phyloP scores from a whole-genome alignment of 1,284 basidiomycete genomes.

The Apiotrichum mycotoxinovorans region DNA sequence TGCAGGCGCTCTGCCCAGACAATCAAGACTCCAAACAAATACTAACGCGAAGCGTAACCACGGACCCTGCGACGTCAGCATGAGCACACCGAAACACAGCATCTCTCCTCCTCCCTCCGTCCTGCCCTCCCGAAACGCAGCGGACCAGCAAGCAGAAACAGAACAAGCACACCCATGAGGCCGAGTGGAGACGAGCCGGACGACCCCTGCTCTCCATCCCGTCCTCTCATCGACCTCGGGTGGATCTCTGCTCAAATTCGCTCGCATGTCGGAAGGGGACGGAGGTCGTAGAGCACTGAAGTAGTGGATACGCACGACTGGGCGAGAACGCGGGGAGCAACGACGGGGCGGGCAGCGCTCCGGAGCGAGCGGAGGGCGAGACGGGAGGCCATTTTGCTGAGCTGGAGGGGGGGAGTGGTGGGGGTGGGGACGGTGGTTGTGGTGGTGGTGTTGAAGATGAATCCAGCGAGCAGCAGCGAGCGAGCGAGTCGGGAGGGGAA shows the following conservation, averaged over 20 bases:
- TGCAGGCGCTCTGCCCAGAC: not conserved
- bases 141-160: no score
- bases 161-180: no score
- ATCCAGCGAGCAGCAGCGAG: not conserved
- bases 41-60: constrained; percentile 45
- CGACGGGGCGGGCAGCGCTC: constrained; percentile 36
- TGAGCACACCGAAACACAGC: not conserved
- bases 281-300: not conserved
- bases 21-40: constrained; percentile 4
- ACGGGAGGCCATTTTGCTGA: constrained; percentile 49
- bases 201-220: no score
- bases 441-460: constrained; percentile 4
- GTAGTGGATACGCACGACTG: constrained; percentile 28
- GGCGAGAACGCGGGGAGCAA: constrained; percentile 40
- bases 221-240: no score
- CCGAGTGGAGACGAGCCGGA: no score
- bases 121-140: no score
- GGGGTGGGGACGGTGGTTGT: constrained; percentile 10
- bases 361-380: constrained; percentile 50
- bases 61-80: constrained; percentile 27
- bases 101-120: not conserved
- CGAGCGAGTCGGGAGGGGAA: no score
- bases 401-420: constrained; percentile 18
- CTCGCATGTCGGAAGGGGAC: no score
- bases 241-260: not conserved